phyloP scores from a whole-genome alignment of 805 yeast genomes.

The Monosporozyma yasuniensis region DNA sequence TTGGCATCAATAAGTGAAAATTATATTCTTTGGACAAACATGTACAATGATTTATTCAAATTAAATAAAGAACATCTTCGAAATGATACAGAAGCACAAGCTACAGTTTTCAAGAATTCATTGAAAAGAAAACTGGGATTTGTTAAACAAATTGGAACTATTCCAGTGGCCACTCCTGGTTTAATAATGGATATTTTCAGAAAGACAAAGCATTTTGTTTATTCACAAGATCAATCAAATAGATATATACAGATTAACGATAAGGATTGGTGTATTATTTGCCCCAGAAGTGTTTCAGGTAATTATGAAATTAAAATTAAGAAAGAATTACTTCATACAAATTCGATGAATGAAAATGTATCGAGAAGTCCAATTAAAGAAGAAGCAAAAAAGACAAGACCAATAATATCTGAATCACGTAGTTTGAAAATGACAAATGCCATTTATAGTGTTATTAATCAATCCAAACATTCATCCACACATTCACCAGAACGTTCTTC shows the following conservation, averaged over 20 bases:
- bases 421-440: neutral
- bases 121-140: constrained; percentile 29
- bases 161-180: constrained; percentile 29
- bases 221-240: neutral
- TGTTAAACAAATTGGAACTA: constrained; percentile 22
- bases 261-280: constrained; percentile 27
- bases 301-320: constrained; percentile 11
- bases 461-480: neutral
- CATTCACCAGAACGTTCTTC: neutral
- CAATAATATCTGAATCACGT: neutral
- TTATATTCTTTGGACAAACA: constrained; percentile 25
- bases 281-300: constrained; percentile 24
- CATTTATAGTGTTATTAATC: neutral
- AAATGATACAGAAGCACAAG: constrained; percentile 5
- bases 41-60: constrained; percentile 22
- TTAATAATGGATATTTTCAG: constrained; percentile 22
- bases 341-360: neutral
- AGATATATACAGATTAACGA: constrained; percentile 17
- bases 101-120: constrained; percentile 25
- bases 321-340: neutral
- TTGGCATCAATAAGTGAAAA: constrained; percentile 20
- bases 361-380: neutral
- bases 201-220: constrained; percentile 1
- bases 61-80: constrained; percentile 3
- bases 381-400: neutral